phyloP scores from a whole-genome alignment of 768 basidiomycete species.

The Rhizopogon salebrosus region DNA sequence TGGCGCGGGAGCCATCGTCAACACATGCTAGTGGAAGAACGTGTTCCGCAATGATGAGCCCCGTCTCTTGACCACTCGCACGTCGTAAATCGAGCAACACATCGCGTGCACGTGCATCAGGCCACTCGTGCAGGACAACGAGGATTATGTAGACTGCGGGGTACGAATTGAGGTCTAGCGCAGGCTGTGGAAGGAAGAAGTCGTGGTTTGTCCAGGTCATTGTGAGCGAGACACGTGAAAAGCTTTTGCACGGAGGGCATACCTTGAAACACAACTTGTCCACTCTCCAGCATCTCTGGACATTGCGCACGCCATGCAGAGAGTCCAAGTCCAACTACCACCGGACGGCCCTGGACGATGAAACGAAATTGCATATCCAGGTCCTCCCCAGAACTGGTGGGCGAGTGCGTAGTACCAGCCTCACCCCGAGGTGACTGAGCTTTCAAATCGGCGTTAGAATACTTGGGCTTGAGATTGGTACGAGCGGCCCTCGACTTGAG shows the following conservation, averaged over 20 bases:
- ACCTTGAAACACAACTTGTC: conserved; percentile 53
- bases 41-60: conserved; percentile 66
- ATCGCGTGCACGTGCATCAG: conserved; percentile 46
- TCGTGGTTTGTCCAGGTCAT: conserved; percentile 48
- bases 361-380: conserved; percentile 33
- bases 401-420: not conserved
- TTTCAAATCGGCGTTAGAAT: not conserved
- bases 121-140: conserved; percentile 77
- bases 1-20: conserved; percentile 57
- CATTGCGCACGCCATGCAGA: conserved; percentile 58
- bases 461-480: not conserved
- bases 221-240: not conserved
- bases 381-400: not conserved
- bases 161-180: conserved; percentile 23
- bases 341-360: conserved; percentile 55
- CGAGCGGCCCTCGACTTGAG: not conserved
- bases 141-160: conserved; percentile 67
- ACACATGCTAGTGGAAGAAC: conserved; percentile 65
- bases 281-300: conserved; percentile 51
- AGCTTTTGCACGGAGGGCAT: conserved; percentile 1
- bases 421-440: not conserved
- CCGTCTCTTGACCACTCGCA: conserved; percentile 38
- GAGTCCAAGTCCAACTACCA: conserved; percentile 47
- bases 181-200: conserved; percentile 63
- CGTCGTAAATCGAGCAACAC: conserved; percentile 42